Percentiles rank a stretch among this genome's conserved stretches.
phyloP scores from a whole-genome alignment of 495 filamentous ascomycete genomes.

The Bryoglossum gracile region DNA sequence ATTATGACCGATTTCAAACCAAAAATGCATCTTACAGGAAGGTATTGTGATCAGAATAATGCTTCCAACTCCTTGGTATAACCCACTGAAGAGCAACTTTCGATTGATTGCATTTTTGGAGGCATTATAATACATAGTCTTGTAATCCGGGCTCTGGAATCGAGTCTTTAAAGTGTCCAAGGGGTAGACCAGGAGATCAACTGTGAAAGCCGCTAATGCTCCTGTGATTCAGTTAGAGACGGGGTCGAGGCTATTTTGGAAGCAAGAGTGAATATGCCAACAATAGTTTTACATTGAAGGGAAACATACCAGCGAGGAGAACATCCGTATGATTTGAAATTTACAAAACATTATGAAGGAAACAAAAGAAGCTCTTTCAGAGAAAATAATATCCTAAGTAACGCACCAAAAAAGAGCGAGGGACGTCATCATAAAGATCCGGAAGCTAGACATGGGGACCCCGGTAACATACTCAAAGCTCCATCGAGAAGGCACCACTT shows the following conservation, averaged over 20 bases:
- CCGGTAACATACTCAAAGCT: no score
- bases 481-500: no score
- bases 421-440: no score
- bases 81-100: constrained; percentile 55
- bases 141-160: constrained; percentile 69
- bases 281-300: no score
- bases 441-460: no score
- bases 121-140: constrained; percentile 50
- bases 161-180: constrained; percentile 83
- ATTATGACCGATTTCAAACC: no score
- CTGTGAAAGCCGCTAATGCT: constrained; percentile 70
- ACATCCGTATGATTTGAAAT: no score
- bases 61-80: constrained; percentile 86
- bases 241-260: not conserved
- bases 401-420: no score
- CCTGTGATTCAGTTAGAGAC: constrained; percentile 34
- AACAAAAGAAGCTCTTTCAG: not conserved
- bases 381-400: no score
- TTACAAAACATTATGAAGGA: not conserved
- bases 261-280: no score
- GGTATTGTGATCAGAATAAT: constrained; percentile 84
- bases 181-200: constrained; percentile 76
- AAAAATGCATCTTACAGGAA: constrained; percentile 68
- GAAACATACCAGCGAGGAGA: no score
- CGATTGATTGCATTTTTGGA: constrained; percentile 45